Percentiles rank a stretch among this genome's conserved stretches.
Conservation (phyloP, 495 filamentous ascomycete genomes). For the Xylaria acuta region DNA sequence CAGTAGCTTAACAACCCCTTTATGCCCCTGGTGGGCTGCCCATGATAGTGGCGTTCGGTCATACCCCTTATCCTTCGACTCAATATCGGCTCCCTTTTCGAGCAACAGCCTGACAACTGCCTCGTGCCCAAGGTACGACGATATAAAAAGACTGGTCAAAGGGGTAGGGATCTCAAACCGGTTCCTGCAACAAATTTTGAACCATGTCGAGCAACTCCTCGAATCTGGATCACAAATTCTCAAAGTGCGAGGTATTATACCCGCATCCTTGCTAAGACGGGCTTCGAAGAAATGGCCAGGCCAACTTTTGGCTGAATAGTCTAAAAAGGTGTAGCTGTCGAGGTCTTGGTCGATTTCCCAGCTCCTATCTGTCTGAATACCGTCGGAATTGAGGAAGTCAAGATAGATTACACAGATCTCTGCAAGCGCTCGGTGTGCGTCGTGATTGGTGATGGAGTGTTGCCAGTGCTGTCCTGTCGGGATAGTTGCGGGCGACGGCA, state of each 20-base stretch:
- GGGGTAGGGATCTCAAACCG: background rate
- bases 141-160: background rate
- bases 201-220: background rate
- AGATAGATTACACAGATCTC: conserved; percentile 45
- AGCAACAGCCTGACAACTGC: background rate
- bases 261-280: background rate
- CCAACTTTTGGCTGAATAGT: conserved; percentile 12
- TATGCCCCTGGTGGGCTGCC: background rate
- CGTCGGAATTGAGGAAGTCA: conserved; percentile 1
- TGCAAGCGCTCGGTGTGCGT: conserved; percentile 42
- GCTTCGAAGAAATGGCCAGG: conserved; percentile 1
- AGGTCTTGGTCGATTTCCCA: background rate
- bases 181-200: background rate
- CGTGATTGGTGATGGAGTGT: conserved; percentile 33
- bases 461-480: conserved; percentile 29
- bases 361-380: background rate
- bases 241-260: background rate
- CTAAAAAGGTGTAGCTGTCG: background rate
- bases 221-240: conserved; percentile 9
- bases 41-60: background rate
- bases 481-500: background rate
- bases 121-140: conserved; percentile 16
- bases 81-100: background rate
- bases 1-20: background rate
- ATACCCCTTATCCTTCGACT: background rate